Base-by-base conservation (phyloP, 2,329 filamentous ascomycete species). In the Paracoccidioides brasiliensis region DNA sequence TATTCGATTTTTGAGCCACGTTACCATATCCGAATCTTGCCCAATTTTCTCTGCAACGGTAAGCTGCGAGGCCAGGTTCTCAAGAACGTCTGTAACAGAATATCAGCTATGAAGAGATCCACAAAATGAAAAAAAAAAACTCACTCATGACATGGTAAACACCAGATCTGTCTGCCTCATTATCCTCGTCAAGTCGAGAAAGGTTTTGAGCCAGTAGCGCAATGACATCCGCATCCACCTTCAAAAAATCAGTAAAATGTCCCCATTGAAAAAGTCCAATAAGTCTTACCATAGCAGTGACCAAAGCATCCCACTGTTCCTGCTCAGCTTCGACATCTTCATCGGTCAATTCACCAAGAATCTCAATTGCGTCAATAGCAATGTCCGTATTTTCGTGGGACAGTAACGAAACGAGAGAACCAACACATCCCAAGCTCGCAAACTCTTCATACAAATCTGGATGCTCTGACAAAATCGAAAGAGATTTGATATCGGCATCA, bases 301-400 rank as follows among this genome's bases (percentile, higher is more conserved):
- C 88, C 7, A 98, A 72, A 0, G 72, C 76, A 58, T 86, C 81
- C 89, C 90, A 96, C 64, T 96, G 83, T 55, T 81, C 81, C 63
- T 90, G 84, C 57, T 85, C 82, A 2, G 87, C 88, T 44, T 84
- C 79, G 2, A 95, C 88, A 66, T 97, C 91, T 67, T 98, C 90
- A 64, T 97, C 93, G 12, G 89, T 94, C 62, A 97, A 75, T 72
- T 98, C 93, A 55, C 82, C 84, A 52, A 98, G 81, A 49, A 96
- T 87, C 72, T 97, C 87, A 52, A 95, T 84, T 0, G 86, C 88
- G 60, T 86, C 88, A 63, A 97, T 95, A 9, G 93, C 90, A 61
- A 98, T 94, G 66, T 98, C 93, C 0, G 90, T 91, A 68, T 98
- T 98, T 64, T 98, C 93, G 68, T 98, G 93, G 14, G 91, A 85